Percentiles rank a stretch among this genome's conserved stretches.
These are phyloP conservation scores for Chaetomium cochliodes DNA, from an alignment of 495 filamentous ascomycete genomes.

Conservation along the genomic window DNA sequence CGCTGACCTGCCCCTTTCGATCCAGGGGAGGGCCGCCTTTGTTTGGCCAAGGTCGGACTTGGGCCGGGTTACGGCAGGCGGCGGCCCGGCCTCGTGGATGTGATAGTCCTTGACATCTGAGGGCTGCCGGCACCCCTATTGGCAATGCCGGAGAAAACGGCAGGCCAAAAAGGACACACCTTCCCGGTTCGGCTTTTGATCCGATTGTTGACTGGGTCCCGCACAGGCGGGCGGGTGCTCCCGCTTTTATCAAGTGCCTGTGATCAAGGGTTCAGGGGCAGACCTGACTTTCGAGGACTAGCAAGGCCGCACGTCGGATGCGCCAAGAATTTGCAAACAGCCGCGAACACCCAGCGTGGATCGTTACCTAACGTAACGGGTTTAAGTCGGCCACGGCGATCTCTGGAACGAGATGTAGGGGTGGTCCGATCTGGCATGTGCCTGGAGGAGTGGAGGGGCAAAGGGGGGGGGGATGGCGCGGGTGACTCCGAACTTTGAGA, in stretches of 20 bases:
- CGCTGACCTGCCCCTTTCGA: conserved; percentile 15
- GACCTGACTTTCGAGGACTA: conserved; percentile 24
- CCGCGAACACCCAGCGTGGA: background rate
- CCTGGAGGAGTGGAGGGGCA: no score
- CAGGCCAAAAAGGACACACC: conserved; percentile 29
- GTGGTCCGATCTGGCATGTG: conserved; percentile 4
- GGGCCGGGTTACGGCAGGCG: background rate
- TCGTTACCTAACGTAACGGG: conserved; percentile 22
- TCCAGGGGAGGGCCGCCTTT: background rate
- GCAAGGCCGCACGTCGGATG: conserved; percentile 12
- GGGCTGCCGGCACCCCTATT: conserved; percentile 10
- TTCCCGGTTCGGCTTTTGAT: conserved; percentile 30
- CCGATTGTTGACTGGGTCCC: conserved; percentile 19
- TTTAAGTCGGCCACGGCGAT: conserved; percentile 17
- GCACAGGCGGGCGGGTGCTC: conserved; percentile 27
- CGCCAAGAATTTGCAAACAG: conserved; percentile 18
- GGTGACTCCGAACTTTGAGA: background rate
- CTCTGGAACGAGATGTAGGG: background rate
- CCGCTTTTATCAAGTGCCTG: conserved; percentile 11
- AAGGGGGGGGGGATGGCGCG: background rate
- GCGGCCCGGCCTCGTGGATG: background rate
- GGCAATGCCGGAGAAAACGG: conserved; percentile 16
- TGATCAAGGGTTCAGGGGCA: background rate
- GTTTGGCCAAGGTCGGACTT: background rate
- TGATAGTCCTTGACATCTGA: background rate